Evolutionary conservation across 768 basidiomycete species (phyloP).

Genomic region (Sutorius australiensis): DNA sequence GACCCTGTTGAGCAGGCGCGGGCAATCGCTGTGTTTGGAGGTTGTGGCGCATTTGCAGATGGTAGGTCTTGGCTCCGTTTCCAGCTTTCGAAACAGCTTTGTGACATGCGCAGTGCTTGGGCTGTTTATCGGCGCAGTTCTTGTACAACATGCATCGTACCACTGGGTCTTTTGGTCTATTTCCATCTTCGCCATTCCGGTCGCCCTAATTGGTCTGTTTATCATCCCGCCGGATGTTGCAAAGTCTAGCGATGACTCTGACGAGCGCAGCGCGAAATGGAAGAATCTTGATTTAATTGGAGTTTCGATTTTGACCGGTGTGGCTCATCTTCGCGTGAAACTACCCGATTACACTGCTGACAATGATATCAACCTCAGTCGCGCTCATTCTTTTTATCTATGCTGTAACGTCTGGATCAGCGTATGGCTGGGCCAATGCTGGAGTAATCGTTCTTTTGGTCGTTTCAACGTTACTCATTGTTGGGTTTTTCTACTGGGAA

Average conservation of each 20-base stretch:
- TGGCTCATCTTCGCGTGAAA: neutral
- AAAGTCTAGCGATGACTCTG: neutral
- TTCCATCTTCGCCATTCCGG: slow-evolving; percentile 36
- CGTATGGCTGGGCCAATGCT: slow-evolving; percentile 46
- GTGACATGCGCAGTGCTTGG: slow-evolving; percentile 33
- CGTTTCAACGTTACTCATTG: slow-evolving; percentile 38
- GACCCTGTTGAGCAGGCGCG: slow-evolving; percentile 43
- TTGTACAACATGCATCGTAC: slow-evolving; percentile 40
- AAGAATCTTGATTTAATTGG: slow-evolving; percentile 38
- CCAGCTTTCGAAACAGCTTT: neutral
- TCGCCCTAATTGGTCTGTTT: slow-evolving; percentile 31
- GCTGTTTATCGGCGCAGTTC: slow-evolving; percentile 42
- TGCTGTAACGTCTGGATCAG: slow-evolving; percentile 44
- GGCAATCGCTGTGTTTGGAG: slow-evolving; percentile 46
- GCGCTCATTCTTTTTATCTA: slow-evolving; percentile 41
- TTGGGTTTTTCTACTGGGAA: slow-evolving; percentile 52
- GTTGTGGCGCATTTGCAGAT: slow-evolving; percentile 45
- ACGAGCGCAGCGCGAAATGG: slow-evolving; percentile 17
- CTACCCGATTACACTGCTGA: neutral
- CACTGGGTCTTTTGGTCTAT: slow-evolving; percentile 51
- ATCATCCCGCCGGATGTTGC: slow-evolving; percentile 31
- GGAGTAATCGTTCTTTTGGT: slow-evolving; percentile 45
- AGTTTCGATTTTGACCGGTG: slow-evolving; percentile 37
- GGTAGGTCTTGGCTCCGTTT: slow-evolving; percentile 19
- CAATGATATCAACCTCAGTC: slow-evolving; percentile 15